These are phyloP conservation scores for Graphilbum fragrans DNA, from an alignment of 2,329 filamentous ascomycete genomes.

Conservation along the genomic window DNA sequence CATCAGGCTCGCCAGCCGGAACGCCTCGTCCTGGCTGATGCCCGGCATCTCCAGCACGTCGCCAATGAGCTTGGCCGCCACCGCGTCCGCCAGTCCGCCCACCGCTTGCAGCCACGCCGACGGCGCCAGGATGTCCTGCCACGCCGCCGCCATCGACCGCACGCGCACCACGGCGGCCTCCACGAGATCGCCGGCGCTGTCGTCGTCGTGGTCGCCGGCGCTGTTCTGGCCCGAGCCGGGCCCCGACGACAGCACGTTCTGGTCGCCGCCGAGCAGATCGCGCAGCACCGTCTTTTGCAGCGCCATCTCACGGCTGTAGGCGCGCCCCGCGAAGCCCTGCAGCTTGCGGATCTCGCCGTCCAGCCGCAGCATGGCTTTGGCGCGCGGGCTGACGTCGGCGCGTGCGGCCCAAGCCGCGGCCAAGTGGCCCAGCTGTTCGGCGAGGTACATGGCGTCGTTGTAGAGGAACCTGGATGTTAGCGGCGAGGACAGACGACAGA, in stretches of 20 bases:
- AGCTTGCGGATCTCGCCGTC: constrained; percentile 49
- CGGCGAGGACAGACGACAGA: not conserved
- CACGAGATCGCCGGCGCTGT: constrained; percentile 38
- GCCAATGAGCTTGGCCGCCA: constrained; percentile 45
- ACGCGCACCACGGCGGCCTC: constrained; percentile 41
- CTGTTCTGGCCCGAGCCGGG: not conserved
- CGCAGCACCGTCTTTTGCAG: constrained; percentile 49
- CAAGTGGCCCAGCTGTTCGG: constrained; percentile 41
- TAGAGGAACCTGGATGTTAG: constrained; percentile 44
- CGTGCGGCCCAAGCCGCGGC: constrained; percentile 38
- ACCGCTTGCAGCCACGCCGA: constrained; percentile 53
- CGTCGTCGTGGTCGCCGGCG: constrained; percentile 10
- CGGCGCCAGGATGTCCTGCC: constrained; percentile 44
- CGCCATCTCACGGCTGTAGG: constrained; percentile 48
- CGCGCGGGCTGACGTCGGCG: constrained; percentile 35
- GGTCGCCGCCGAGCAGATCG: constrained; percentile 46
- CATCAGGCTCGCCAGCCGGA: constrained; percentile 47
- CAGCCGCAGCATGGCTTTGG: constrained; percentile 42
- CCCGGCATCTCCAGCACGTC: constrained; percentile 51
- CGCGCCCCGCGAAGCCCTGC: constrained; percentile 47
- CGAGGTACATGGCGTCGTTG: constrained; percentile 54
- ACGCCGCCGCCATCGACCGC: constrained; percentile 38
- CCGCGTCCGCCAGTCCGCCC: constrained; percentile 45
- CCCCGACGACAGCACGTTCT: constrained; percentile 43
- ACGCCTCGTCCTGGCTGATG: constrained; percentile 53